Conservation (phyloP, 306 rosid species). For the Echinosophora koreensis region DNA sequence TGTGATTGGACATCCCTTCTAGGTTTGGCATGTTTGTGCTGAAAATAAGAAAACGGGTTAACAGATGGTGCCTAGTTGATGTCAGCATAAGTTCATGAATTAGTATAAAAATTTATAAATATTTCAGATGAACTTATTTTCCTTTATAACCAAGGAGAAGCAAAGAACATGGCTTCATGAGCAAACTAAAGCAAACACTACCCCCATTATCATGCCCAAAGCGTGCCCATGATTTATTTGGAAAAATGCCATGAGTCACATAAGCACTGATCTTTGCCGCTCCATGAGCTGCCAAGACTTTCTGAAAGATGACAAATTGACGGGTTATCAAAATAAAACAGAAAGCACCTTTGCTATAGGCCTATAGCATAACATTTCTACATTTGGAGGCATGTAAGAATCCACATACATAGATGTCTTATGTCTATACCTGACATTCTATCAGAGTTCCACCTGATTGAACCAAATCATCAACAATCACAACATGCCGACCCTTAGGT, state of each 20-base stretch:
- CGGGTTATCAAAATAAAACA: constrained; percentile 18
- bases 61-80: not conserved
- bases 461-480: constrained; percentile 98
- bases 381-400: constrained; percentile 14
- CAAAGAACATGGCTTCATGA: constrained; percentile 28
- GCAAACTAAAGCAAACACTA: constrained; percentile 49
- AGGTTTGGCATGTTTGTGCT: constrained; percentile 4
- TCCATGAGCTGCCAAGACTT: constrained; percentile 89
- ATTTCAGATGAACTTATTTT: constrained; percentile 37
- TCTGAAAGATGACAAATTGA: constrained; percentile 61
- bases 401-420: constrained; percentile 9
- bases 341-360: constrained; percentile 18
- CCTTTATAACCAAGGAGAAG: constrained; percentile 27
- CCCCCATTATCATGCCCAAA: constrained; percentile 82
- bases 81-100: constrained; percentile 15
- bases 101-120: constrained; percentile 8
- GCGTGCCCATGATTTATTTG: constrained; percentile 92
- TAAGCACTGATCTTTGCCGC: constrained; percentile 94
- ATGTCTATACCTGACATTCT: constrained; percentile 88
- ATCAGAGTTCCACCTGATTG: constrained; percentile 97
- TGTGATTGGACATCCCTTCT: constrained; percentile 16
- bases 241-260: constrained; percentile 97
- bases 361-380: constrained; percentile 23
- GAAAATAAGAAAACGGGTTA: constrained; percentile 6
- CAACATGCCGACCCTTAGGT: constrained; percentile 84